Base-by-base conservation (phyloP, 345 rosid species). In the Ailanthus altissimus region DNA sequence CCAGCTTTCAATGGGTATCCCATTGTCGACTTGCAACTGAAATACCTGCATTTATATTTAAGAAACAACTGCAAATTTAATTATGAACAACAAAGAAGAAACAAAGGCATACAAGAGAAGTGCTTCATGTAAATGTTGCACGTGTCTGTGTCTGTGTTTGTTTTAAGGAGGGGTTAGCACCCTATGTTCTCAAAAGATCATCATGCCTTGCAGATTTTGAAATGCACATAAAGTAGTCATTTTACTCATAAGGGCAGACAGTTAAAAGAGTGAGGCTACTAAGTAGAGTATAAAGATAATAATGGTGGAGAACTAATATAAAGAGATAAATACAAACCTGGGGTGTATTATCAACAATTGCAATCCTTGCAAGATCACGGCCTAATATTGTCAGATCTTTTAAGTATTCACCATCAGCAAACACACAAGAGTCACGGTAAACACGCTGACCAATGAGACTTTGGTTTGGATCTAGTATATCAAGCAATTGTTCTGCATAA, bases 381-480 rank as follows among this genome's bases (percentile, higher is more conserved):
- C 73, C 73, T 28, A 76, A 23, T 76, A 76, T 76, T 9, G 79
- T 67, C 18, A 76, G 64, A 56, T 76, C 79, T 59, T 76, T 76
- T 20, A 76, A 76, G 56, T 76, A 76, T 57, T 71, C 73, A 8
- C 79, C 79, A 76, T 76, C 61, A 10, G 65, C 50, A 67, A 65
- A 66, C 56, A 75, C 73, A 56, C 78, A 75, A 54, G 78, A 76
- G 57, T 76, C 79, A 23, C 73, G 73, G 63, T 56, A 76, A 67
- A 76, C 79, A 67, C 73, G 66, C 45, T 76, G 73, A n/a, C 79
- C 45, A 26, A 76, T 67, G 62, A 76, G 79, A 42, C 66, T 67
- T 76, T 76, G 79, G 79, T 45, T 67, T 56, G 79, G 79, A 76
- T 76, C 79, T 42, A 76, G 79, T 67, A 76, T 56, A 67, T 76